A percentile compares a stretch with the other conserved stretches of the same genome.
These are phyloP conservation scores for Geosmithia morbida DNA, from an alignment of 2,329 filamentous ascomycete species.

Conservation along the genomic window DNA sequence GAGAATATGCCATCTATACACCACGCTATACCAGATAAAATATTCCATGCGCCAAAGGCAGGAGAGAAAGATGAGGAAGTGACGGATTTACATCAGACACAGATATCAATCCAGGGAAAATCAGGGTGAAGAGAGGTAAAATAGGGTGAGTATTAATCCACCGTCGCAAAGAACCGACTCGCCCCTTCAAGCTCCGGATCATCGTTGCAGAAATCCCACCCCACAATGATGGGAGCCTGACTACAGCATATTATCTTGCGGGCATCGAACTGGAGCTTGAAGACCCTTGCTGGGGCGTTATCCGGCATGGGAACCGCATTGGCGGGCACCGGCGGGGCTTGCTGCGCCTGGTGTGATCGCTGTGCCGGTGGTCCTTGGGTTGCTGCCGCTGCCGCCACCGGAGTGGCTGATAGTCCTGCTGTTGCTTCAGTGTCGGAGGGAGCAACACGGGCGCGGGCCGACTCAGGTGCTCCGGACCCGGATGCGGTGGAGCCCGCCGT, in stretches of 20 bases:
- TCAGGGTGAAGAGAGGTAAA: too few relatives aligned
- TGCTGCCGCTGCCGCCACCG: not conserved
- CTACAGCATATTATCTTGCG: conserved; percentile 88
- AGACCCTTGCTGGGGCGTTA: conserved; percentile 50
- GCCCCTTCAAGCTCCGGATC: conserved; percentile 70
- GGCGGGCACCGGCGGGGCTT: not conserved
- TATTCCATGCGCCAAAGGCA: not conserved
- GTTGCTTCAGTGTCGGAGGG: not conserved
- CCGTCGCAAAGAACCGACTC: conserved; percentile 59
- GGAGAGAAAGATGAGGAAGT: not conserved
- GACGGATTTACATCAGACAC: too few relatives aligned
- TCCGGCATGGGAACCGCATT: conserved; percentile 14
- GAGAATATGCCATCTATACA: not conserved
- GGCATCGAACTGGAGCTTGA: conserved; percentile 94
- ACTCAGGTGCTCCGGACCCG: not conserved
- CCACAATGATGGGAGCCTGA: conserved; percentile 81
- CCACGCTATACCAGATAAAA: not conserved
- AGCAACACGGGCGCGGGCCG: not conserved
- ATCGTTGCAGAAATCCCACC: conserved; percentile 92
- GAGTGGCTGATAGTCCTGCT: not conserved
- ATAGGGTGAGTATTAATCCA: conserved; percentile 23
- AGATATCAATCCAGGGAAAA: too few relatives aligned
- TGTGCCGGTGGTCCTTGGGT: not conserved
- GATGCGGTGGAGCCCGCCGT: not conserved
- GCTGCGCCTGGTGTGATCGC: not conserved